Base-by-base conservation (phyloP, 108 stramenopile species). In the Mediolabrus comicus region DNA sequence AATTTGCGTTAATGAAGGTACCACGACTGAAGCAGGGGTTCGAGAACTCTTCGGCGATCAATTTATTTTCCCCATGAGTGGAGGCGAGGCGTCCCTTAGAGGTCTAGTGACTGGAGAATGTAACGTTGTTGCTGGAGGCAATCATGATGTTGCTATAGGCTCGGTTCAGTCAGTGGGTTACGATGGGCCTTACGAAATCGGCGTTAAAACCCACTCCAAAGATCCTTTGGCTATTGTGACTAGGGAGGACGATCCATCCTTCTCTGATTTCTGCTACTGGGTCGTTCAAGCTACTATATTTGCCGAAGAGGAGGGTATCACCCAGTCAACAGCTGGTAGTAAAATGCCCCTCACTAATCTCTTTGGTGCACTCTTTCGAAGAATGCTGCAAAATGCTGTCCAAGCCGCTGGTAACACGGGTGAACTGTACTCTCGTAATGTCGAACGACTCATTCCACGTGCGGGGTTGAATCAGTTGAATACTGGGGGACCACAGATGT, bases 181-280 rank as follows among this genome's bases (percentile, higher is more conserved):
- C n/a, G n/a, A n/a, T n/a, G n/a, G n/a, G n/a, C n/a, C n/a, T n/a
- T n/a, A n/a, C n/a, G n/a, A n/a, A n/a, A n/a, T n/a, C n/a, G n/a
- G n/a, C n/a, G n/a, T n/a, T n/a, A n/a, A n/a, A n/a, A n/a, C n/a
- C n/a, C n/a, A n/a, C n/a, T n/a, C n/a, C n/a, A n/a, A n/a, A n/a
- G n/a, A n/a, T n/a, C n/a, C 82, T 39, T 57, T 83, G 32, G 67
- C 72, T 4, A 19, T 83, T 39, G 77, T 75, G 16, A 79, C 78
- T 13, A 22, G 43, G 19, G 54, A 77, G 39, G 72, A 67, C 36
- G 82, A 83, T 52, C 53, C 51, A 0, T 22, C 52, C 28, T 83
- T 76, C 76, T 31, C 76, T n/a, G 43, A 69, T n/a, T 83, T 83
- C 53, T 72, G 73, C 11, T 67, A 55, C 33, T 83, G 82, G 82